phyloP scores from a whole-genome alignment of 1,139 yeast species.

The Insectozyma bohioensis region DNA sequence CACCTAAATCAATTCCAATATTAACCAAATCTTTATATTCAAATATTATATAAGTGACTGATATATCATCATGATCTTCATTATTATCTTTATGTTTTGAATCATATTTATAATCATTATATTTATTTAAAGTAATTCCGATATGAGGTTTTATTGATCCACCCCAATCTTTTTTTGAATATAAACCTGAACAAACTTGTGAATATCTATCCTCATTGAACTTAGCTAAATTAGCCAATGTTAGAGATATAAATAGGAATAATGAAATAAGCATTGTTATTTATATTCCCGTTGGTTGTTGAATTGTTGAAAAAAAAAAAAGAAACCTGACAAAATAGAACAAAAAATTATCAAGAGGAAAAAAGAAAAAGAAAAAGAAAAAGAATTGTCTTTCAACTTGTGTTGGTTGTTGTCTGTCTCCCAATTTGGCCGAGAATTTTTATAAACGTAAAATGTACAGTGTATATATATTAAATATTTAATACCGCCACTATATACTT shows the following conservation, averaged over 20 bases:
- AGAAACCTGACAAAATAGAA: too few relatives aligned
- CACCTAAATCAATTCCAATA: conserved; percentile 54
- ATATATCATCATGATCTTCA: conserved; percentile 36
- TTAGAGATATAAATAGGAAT: conserved; percentile 10
- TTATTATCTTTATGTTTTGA: conserved; percentile 23
- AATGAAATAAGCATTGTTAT: conserved; percentile 3
- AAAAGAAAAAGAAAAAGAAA: too few relatives aligned
- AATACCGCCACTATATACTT: too few relatives aligned
- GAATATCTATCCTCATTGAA: conserved; percentile 46
- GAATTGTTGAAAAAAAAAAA: too few relatives aligned
- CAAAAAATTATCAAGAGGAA: too few relatives aligned
- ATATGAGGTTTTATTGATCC: conserved; percentile 71
- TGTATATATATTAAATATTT: too few relatives aligned
- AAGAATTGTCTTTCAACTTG: too few relatives aligned
- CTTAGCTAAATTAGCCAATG: conserved; percentile 46
- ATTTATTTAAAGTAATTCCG: conserved; percentile 43
- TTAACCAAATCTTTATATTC: conserved; percentile 76
- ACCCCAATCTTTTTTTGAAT: conserved; percentile 84
- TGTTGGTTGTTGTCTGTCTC: background rate
- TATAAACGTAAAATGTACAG: too few relatives aligned
- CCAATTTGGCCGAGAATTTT: too few relatives aligned
- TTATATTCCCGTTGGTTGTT: too few relatives aligned
- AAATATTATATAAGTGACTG: conserved; percentile 69
- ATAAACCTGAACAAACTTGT: conserved; percentile 88
- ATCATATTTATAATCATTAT: conserved; percentile 34